Evolutionary conservation across 257 asterid species (phyloP), one percentile per base, ranked within the genome.

Genomic region (Petunia secreta): DNA sequence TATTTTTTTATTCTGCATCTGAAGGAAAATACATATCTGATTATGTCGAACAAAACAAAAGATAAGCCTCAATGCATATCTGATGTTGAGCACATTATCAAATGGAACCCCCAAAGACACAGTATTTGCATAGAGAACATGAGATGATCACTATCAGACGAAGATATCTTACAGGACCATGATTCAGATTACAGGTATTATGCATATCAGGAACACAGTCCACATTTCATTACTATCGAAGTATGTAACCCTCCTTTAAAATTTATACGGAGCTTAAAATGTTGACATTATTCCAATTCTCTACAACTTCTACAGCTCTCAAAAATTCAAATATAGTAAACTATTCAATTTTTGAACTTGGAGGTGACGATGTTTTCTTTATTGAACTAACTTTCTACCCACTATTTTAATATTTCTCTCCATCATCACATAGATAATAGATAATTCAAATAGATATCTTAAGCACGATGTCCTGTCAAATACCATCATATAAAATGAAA

Each of bases 321-420:
- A 14, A 66, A 37, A 40, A 66, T 40, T 40, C 50, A 40, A 7
- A 67, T 67, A 41, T 11, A 67, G 43, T 67, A 67, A 67, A 67
- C 4, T 8, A 67, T 67, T 43, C 8, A 43, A 43, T 40, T 16
- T 69, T 38, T 9, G 46, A 15, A 69, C 39, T 9, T 68, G 44
- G 41, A 4, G 16, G 14, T 69, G 58, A 69, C 46, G 76, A 69
- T 69, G 76, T 25, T 69, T 16, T 44, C 75, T 16, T 58, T 69
- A 5, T 38, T 3, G 46, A 69, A 69, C 75, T 68, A 44, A 68
- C 58, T 25, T 43, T 68, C 44, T 38, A 69, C 44, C 16, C 59
- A 69, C 7, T 71, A 8, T 43, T 71, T 50, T 71, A 9, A 11
- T 4, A 48, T 25, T 48, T 46, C 10, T 48, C 59, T 34, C 71